Evolutionary conservation across 2,329 filamentous ascomycete genomes (phyloP).

Genomic region (Domatiomyces catenatus): DNA sequence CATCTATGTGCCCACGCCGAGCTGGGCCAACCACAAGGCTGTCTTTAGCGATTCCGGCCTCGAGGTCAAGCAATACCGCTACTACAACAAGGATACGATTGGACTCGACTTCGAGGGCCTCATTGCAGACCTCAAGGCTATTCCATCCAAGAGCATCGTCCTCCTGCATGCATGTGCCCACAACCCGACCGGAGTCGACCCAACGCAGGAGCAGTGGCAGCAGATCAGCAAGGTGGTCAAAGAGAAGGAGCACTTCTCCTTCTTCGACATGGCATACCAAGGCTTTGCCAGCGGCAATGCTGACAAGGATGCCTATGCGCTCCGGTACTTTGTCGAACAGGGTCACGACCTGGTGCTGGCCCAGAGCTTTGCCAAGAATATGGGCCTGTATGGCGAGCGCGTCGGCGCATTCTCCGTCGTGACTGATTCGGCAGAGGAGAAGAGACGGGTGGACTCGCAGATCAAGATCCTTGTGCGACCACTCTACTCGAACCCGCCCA

Average conservation of each 20-base stretch:
- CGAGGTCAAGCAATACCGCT: constrained; percentile 85
- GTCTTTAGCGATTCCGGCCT: constrained; percentile 90
- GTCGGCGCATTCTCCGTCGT: constrained; percentile 93
- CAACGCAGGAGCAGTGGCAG: constrained; percentile 80
- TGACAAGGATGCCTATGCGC: constrained; percentile 80
- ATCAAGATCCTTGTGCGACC: constrained; percentile 96
- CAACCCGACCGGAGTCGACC: constrained; percentile 95
- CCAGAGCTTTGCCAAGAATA: constrained; percentile 98
- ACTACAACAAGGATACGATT: constrained; percentile 99
- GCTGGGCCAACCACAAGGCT: constrained; percentile 96
- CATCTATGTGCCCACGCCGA: constrained; percentile 90
- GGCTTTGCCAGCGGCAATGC: constrained; percentile 90
- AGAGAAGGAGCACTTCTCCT: constrained; percentile 73
- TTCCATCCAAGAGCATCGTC: constrained; percentile 74
- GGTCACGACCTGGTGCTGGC: constrained; percentile 77
- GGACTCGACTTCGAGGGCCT: constrained; percentile 94
- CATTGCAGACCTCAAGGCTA: constrained; percentile 74
- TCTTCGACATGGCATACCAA: constrained; percentile 99
- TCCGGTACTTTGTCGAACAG: constrained; percentile 83
- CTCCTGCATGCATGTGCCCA: constrained; percentile 94
- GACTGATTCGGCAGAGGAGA: constrained; percentile 70
- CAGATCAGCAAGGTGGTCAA: constrained; percentile 79
- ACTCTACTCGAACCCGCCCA: constrained; percentile 93
- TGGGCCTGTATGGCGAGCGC: constrained; percentile 98
- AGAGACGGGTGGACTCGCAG: constrained; percentile 91